A percentile compares a stretch with the other conserved stretches of the same genome.
phyloP scores from a whole-genome alignment of 805 yeast genomes.

The Pichia sporocuriosa region DNA sequence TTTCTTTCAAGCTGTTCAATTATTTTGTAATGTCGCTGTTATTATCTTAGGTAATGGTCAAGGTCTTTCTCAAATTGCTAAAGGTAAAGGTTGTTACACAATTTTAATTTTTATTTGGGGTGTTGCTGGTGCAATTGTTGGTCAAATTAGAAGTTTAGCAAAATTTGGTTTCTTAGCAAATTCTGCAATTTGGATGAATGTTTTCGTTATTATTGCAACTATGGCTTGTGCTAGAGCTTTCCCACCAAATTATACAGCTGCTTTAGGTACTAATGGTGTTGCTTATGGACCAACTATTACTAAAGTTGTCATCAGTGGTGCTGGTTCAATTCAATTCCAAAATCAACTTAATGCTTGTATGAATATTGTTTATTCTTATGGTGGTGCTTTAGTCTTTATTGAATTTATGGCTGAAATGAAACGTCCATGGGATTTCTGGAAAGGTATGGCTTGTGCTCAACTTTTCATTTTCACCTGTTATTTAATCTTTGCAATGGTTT shows the following conservation, averaged over 20 bases:
- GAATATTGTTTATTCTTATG: slow-evolving; percentile 44
- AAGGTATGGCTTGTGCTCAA: slow-evolving; percentile 41
- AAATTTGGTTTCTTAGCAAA: slow-evolving; percentile 37
- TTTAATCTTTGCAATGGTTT: slow-evolving; percentile 36
- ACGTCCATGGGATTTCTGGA: slow-evolving; percentile 42
- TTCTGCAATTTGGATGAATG: slow-evolving; percentile 41
- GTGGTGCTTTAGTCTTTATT: slow-evolving; percentile 42
- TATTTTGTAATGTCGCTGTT: slow-evolving; percentile 38
- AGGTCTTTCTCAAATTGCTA: slow-evolving; percentile 35
- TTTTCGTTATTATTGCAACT: slow-evolving; percentile 37
- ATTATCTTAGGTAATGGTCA: slow-evolving; percentile 37
- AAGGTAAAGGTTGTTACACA: slow-evolving; percentile 33
- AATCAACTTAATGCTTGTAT: slow-evolving; percentile 18
- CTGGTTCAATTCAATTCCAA: slow-evolving; percentile 25
- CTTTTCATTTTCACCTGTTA: slow-evolving; percentile 34
- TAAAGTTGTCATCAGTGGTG: slow-evolving; percentile 17
- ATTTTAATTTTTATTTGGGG: slow-evolving; percentile 38
- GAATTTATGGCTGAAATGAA: slow-evolving; percentile 44
- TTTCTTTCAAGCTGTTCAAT: slow-evolving; percentile 35
- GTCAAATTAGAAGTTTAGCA: slow-evolving; percentile 37
- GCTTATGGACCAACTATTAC: slow-evolving; percentile 24
- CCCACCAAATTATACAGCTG: slow-evolving; percentile 31
- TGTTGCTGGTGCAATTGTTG: slow-evolving; percentile 36
- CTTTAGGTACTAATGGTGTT: slow-evolving; percentile 14
- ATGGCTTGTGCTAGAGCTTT: slow-evolving; percentile 35